Evolutionary conservation across 257 asterid genomes (phyloP).

Genomic region (Solanum tarijense): DNA sequence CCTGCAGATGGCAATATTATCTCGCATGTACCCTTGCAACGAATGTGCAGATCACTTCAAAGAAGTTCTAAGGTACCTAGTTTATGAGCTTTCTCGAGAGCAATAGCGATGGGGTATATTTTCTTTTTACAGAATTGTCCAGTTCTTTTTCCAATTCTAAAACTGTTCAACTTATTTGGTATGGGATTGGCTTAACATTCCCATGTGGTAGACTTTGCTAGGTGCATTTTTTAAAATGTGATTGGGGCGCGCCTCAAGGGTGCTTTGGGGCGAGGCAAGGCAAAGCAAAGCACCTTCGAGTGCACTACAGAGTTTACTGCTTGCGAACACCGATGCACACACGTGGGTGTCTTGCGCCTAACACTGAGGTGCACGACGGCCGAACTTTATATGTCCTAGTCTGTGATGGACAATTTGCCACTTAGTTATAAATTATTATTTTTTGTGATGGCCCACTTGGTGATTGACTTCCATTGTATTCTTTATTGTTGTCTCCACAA

Average conservation of each 20-base stretch:
- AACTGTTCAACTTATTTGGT: background rate
- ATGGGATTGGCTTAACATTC: background rate
- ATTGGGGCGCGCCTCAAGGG: background rate
- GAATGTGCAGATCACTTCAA: conserved; percentile 97
- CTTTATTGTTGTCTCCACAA: background rate
- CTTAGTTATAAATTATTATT: background rate
- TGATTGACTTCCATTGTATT: background rate
- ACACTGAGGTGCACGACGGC: background rate
- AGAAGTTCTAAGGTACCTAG: conserved; percentile 65
- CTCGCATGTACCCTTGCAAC: conserved; percentile 87
- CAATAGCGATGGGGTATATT: background rate
- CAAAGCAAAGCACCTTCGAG: background rate
- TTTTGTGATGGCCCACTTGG: background rate
- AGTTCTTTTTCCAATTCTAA: background rate
- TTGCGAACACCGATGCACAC: background rate
- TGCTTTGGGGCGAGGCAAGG: background rate
- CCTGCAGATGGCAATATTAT: conserved; percentile 73
- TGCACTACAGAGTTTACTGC: background rate
- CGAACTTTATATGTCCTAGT: background rate
- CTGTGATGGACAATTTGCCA: background rate
- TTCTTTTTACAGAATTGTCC: background rate
- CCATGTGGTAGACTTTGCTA: background rate
- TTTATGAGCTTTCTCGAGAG: background rate
- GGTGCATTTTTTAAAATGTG: background rate
- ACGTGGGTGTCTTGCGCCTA: background rate